A percentile compares a stretch with the other conserved stretches of the same genome.
phyloP scores from a whole-genome alignment of 2,329 filamentous ascomycete genomes.

The Colletotrichum sp. region DNA sequence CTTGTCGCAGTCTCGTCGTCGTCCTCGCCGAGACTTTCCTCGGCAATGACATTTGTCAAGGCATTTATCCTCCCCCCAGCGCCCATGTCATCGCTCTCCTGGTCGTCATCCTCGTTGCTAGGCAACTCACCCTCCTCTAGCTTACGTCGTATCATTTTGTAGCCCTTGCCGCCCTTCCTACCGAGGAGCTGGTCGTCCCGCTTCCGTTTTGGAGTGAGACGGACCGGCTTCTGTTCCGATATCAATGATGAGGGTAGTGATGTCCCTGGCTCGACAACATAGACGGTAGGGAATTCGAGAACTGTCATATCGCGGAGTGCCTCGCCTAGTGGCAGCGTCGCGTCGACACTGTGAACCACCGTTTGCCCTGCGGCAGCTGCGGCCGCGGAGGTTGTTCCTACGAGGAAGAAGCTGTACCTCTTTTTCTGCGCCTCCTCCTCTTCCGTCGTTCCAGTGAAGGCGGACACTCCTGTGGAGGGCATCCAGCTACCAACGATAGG shows the following conservation, averaged over 20 bases:
- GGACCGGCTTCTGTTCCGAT: slow-evolving; percentile 34
- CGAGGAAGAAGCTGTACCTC: slow-evolving; percentile 71
- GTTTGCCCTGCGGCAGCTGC: slow-evolving; percentile 47
- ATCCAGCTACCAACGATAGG: slow-evolving; percentile 4
- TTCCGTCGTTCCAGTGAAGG: slow-evolving; percentile 29
- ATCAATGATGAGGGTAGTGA: slow-evolving; percentile 33
- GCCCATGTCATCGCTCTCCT: slow-evolving; percentile 16
- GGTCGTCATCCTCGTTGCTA: slow-evolving; percentile 29
- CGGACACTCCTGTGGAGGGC: slow-evolving; percentile 7
- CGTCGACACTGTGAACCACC: slow-evolving; percentile 16
- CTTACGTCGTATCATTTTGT: slow-evolving; percentile 20
- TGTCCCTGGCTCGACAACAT: slow-evolving; percentile 33
- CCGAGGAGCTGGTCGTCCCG: slow-evolving; percentile 24
- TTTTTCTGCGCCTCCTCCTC: slow-evolving; percentile 32
- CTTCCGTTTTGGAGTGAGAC: slow-evolving; percentile 25
- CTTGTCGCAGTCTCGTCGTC: slow-evolving; percentile 41
- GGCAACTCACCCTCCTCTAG: slow-evolving; percentile 39
- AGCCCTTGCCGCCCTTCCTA: slow-evolving; percentile 27
- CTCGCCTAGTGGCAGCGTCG: slow-evolving; percentile 52
- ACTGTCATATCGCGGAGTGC: slow-evolving; percentile 67
- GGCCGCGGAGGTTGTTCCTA: slow-evolving; percentile 51
- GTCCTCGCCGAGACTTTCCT: slow-evolving; percentile 43
- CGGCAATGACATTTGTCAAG: slow-evolving; percentile 40
- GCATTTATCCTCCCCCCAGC: slow-evolving; percentile 8
- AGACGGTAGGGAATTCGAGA: slow-evolving; percentile 81